Conservation (phyloP, 1,284 basidiomycete genomes). For the Pseudozyma sp. region DNA sequence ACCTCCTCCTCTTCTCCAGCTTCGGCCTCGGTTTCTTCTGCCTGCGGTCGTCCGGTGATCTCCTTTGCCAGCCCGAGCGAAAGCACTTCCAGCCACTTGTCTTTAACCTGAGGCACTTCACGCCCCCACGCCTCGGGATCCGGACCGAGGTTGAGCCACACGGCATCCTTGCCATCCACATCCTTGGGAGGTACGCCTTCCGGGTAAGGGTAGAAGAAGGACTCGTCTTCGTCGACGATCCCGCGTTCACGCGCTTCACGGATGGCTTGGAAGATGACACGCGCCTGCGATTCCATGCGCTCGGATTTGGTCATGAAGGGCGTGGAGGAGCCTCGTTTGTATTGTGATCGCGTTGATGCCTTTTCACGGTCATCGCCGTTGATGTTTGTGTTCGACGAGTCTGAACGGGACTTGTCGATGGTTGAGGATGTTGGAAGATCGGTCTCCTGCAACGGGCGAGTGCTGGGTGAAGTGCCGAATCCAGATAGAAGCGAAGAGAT, state of each 20-base stretch:
- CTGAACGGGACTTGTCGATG: background rate
- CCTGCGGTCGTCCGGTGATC: constrained; percentile 7
- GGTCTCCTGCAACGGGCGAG: constrained; percentile 3
- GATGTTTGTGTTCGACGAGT: background rate
- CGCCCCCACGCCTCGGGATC: constrained; percentile 43
- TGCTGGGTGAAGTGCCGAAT: constrained; percentile 22
- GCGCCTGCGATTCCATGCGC: constrained; percentile 47
- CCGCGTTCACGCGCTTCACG: constrained; percentile 45
- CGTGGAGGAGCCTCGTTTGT: background rate
- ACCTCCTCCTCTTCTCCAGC: background rate
- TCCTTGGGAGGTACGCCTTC: constrained; percentile 40
- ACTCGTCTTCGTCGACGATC: constrained; percentile 45
- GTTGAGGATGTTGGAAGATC: background rate
- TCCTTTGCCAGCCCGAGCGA: constrained; percentile 38
- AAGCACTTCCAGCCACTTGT: constrained; percentile 49
- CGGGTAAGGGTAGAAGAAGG: constrained; percentile 49
- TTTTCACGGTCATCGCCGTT: background rate
- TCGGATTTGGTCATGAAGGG: constrained; percentile 38
- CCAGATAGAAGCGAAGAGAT: constrained; percentile 27
- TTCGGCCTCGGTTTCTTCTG: background rate
- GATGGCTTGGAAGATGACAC: constrained; percentile 49
- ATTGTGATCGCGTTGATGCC: background rate
- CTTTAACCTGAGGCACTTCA: constrained; percentile 40
- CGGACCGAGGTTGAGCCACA: constrained; percentile 45
- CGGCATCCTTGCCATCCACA: constrained; percentile 16